Base-by-base conservation (phyloP, 176 grass and related monocot genomes). In the Poa pratensis region DNA sequence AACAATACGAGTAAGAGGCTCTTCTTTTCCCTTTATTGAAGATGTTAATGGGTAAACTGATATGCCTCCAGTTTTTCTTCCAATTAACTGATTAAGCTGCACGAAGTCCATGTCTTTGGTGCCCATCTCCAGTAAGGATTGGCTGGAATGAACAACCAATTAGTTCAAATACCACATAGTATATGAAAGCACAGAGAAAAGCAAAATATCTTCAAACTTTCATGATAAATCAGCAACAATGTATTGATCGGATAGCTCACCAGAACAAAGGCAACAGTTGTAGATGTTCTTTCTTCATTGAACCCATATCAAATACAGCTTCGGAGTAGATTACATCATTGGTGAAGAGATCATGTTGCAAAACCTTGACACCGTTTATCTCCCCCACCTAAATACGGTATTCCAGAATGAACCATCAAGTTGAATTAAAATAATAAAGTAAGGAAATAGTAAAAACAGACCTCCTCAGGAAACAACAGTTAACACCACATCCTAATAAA, bases 31-130 rank as follows among this genome's bases (percentile, higher is more conserved):
- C 81, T 88, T 90, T 78, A 96, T 80, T 6, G 96, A 93, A 67
- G 96, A 99, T 69, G 91, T 94, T 59, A 95, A 96, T 20, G 96
- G 96, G 86, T 99, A 99, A 91, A 99, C 93, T 77, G 96, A 99
- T 80, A 99, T 96, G 72, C 96, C 96, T 48, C 96, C 96, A n/a
- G 96, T 96, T 87, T 99, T 98, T 86, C 96, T 96, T 34, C 96
- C 96, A 79, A 99, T 94, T 78, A 99, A 85, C 70, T 99, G 96
- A 89, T 99, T 99, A 85, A 99, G 90, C 84, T 94, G 91, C 78
- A 99, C 96, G 26, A 99, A 99, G 83, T 96, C 96, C 96, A 99
- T 99, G 86, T 99, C 93, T 99, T 99, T 96, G 69, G 93, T 99
- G 50, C 96, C 96, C 96, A 99, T 99, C 88, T 99, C 96, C 61